These are phyloP conservation scores for Hygrocybe punicea DNA, from an alignment of 768 basidiomycete species.

Conservation along the genomic window DNA sequence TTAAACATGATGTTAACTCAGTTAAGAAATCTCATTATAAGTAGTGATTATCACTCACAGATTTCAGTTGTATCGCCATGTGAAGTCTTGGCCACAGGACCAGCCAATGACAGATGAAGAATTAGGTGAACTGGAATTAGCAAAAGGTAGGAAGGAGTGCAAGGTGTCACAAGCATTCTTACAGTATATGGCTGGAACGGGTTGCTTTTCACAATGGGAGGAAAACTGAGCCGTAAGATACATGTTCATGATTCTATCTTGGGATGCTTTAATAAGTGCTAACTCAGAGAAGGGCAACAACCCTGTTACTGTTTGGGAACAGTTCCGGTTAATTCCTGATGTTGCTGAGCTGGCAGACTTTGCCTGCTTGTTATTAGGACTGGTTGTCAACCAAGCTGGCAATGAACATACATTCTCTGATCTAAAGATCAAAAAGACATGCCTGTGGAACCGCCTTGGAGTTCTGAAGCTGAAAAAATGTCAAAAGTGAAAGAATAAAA, in stretches of 20 bases:
- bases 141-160: neutral
- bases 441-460: conserved; percentile 20
- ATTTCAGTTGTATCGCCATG: conserved; percentile 8
- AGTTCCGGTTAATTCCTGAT: neutral
- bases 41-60: neutral
- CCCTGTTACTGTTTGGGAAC: conserved; percentile 19
- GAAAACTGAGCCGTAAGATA: neutral
- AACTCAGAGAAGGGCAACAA: conserved; percentile 15
- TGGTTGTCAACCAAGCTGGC: conserved; percentile 24
- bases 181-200: conserved; percentile 8
- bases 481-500: conserved; percentile 18
- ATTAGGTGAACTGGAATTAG: neutral
- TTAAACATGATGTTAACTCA: conserved; percentile 19
- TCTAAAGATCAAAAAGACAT: conserved; percentile 28
- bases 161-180: conserved; percentile 4
- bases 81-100: conserved; percentile 3
- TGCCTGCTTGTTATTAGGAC: conserved; percentile 18
- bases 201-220: conserved; percentile 6
- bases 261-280: neutral
- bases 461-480: conserved; percentile 26
- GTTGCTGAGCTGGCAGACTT: conserved; percentile 21
- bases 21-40: conserved; percentile 8
- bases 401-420: conserved; percentile 25
- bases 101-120: neutral
- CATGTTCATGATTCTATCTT: neutral